Evolutionary conservation across 73 alveolate genomes (phyloP).

Genomic region (Paramecium primaurelia): DNA sequence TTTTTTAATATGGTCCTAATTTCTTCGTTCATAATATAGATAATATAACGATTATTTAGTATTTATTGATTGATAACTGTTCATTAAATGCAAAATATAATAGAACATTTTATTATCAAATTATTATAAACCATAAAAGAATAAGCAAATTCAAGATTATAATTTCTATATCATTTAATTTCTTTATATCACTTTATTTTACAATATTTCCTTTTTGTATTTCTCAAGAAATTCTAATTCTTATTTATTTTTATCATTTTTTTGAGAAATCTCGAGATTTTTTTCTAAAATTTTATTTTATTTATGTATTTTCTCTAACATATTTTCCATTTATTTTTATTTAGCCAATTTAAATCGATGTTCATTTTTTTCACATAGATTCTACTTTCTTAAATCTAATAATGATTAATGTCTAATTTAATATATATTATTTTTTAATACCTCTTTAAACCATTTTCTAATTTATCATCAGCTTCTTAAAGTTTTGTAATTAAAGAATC

Average conservation of each 20-base stretch:
- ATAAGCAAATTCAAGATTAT: not conserved
- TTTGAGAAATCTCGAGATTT: not conserved
- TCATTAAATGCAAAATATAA: not conserved
- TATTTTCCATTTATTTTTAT: constrained; percentile 3
- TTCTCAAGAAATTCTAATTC: not conserved
- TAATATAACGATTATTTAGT: not conserved
- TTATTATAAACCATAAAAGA: not conserved
- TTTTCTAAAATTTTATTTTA: not conserved
- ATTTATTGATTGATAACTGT: not conserved
- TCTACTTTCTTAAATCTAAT: not conserved
- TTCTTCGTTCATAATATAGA: not conserved
- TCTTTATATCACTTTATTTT: not conserved
- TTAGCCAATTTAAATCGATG: not conserved
- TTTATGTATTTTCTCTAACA: not conserved
- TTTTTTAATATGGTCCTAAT: not conserved
- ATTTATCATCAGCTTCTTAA: not conserved
- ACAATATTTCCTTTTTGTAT: not conserved
- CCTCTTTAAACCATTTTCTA: not conserved
- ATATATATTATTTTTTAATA: not conserved
- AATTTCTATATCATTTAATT: not conserved
- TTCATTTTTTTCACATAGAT: not conserved
- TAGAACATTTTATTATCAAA: not conserved
- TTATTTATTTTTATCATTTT: not conserved
- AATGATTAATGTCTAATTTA: not conserved
- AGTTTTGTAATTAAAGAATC: not conserved